Conservation (phyloP, 78 protist genomes). For the Speleostelium caveatum region DNA sequence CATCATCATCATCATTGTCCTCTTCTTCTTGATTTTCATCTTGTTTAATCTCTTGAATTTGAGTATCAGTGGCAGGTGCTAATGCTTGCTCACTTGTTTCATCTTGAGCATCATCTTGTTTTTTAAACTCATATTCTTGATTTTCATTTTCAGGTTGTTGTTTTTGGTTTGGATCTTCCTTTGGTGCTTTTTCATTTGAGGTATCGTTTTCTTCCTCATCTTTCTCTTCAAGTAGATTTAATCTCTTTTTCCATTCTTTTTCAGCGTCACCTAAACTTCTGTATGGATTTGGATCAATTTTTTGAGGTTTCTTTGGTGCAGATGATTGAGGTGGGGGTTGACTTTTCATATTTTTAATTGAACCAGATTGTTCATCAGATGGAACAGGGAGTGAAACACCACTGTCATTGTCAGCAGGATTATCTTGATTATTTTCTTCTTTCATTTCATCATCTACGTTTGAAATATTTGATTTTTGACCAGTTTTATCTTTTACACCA, state of each 20-base stretch:
- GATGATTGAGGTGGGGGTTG: conserved; percentile 29
- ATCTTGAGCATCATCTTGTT: conserved; percentile 20
- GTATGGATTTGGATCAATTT: conserved; percentile 79
- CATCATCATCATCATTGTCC: conserved; percentile 30
- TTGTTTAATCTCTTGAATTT: conserved; percentile 30
- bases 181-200: conserved; percentile 44
- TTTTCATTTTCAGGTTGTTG: conserved; percentile 70
- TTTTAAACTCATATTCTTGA: conserved; percentile 64
- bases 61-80: conserved; percentile 74
- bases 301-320: conserved; percentile 3
- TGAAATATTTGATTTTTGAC: conserved; percentile 40
- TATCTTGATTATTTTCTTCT: conserved; percentile 65
- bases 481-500: conserved; percentile 69
- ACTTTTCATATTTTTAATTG: conserved; percentile 23
- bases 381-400: conserved; percentile 58
- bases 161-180: conserved; percentile 63
- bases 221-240: conserved; percentile 41
- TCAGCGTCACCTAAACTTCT: conserved; percentile 68
- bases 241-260: conserved; percentile 81
- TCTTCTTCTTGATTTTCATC: conserved; percentile 5
- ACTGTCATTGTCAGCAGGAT: conserved; percentile 71
- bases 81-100: conserved; percentile 62
- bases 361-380: conserved; percentile 36
- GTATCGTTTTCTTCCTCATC: conserved; percentile 79
- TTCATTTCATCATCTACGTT: conserved; percentile 67